phyloP scores from a whole-genome alignment of 2,329 filamentous ascomycete genomes.

The Penicillium sp. region DNA sequence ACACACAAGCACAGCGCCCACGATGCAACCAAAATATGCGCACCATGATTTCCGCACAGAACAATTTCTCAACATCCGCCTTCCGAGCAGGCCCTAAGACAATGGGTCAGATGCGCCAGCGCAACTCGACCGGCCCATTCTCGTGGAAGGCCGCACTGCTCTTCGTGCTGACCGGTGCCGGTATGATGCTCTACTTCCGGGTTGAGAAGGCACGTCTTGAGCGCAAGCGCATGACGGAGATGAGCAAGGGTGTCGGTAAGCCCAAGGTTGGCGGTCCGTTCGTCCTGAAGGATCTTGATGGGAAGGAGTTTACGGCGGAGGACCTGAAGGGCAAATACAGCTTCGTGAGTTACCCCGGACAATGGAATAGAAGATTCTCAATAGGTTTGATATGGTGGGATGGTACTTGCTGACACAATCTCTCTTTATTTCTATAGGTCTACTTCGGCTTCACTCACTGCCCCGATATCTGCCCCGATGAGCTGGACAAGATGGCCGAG shows the following conservation, averaged over 20 bases:
- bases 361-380: too few species aligned
- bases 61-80: slow-evolving; percentile 31
- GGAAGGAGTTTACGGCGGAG: slow-evolving; percentile 70
- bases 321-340: slow-evolving; percentile 82
- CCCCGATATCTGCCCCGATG: slow-evolving; percentile 97
- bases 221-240: slow-evolving; percentile 81
- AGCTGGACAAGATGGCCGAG: slow-evolving; percentile 97
- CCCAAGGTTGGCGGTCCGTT: slow-evolving; percentile 93
- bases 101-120: slow-evolving; percentile 41
- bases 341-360: slow-evolving; percentile 38
- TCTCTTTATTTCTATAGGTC: slow-evolving; percentile 53
- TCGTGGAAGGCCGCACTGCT: slow-evolving; percentile 86
- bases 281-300: slow-evolving; percentile 75
- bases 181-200: slow-evolving; percentile 86
- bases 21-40: slow-evolving; percentile 13
- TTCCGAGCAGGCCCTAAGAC: slow-evolving; percentile 30
- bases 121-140: slow-evolving; percentile 62
- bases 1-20: slow-evolving; percentile 22
- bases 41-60: slow-evolving; percentile 10
- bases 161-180: slow-evolving; percentile 74
- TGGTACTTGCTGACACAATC: slow-evolving; percentile 1
- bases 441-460: slow-evolving; percentile 99
- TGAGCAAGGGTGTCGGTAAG: slow-evolving; percentile 85
- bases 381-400: neutral
- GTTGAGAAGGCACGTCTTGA: slow-evolving; percentile 90